Evolutionary conservation across 2,329 filamentous ascomycete genomes (phyloP).

Genomic region (Neofusicoccum kwambonambiense): DNA sequence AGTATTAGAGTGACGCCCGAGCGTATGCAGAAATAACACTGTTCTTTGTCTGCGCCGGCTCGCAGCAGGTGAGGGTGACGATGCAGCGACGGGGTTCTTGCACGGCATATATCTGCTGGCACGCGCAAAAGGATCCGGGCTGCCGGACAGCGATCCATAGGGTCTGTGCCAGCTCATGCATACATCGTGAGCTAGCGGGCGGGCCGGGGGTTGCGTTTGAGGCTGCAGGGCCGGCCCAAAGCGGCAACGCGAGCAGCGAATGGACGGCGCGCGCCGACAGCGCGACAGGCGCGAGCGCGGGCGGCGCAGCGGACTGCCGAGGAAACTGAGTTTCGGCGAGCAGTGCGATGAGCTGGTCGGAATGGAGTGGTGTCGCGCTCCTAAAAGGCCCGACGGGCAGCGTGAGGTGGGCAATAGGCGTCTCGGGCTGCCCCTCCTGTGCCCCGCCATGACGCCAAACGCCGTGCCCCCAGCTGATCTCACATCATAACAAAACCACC

Average conservation of each 20-base stretch:
- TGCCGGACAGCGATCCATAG: neutral
- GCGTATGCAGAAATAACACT: no score
- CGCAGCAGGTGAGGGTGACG: neutral
- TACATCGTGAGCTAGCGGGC: neutral
- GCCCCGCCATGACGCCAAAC: conserved; percentile 17
- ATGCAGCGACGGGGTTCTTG: neutral
- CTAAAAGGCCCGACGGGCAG: neutral
- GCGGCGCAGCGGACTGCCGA: neutral
- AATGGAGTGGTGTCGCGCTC: neutral
- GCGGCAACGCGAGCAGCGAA: conserved; percentile 1
- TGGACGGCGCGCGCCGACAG: neutral
- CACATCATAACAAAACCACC: conserved; percentile 18
- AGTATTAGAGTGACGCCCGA: no score
- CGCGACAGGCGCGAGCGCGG: no score
- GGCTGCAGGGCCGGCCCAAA: conserved; percentile 2
- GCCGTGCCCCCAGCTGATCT: conserved; percentile 13
- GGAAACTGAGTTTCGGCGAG: neutral
- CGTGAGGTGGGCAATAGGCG: no score
- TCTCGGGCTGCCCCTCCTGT: conserved; percentile 5
- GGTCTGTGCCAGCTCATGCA: conserved; percentile 12
- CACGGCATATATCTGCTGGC: conserved; percentile 1
- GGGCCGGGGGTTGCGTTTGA: neutral
- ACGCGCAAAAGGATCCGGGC: neutral
- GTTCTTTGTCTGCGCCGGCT: no score
- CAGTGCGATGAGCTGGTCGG: conserved; percentile 6